Base-by-base conservation (phyloP, 2,329 filamentous ascomycete genomes). In the Stagonosporopsis chrysanthemi region DNA sequence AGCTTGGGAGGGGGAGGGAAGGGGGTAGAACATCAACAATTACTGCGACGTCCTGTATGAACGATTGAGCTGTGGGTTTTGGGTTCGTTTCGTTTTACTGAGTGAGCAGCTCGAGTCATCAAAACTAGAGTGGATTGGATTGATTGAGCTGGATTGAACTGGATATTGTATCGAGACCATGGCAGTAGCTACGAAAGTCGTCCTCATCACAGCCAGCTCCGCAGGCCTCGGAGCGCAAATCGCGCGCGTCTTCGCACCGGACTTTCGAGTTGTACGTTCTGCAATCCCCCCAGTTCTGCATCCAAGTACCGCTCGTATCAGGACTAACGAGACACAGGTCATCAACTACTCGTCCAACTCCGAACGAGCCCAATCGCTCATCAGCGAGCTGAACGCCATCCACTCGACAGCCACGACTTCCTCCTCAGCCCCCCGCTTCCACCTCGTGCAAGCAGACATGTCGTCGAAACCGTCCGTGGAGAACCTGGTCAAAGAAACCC, bases 311-410 rank as follows among this genome's bases (percentile, higher is more conserved):
- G 28, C 9, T 8, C 11, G 28, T 29, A 35, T 4, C 33, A 17
- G 33, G 14, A 17, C 33, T 35, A 26, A 26, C 24, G 24, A 26
- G 24, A 26, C 24, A 22, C 49, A 80, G 79, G 78, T 79, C 2
- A 76, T 82, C 64, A 82, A 82, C 64, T 82, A 80, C 64, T 76
- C 79, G 26, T 77, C 78, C 63, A 81, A 81, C 63, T 65, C 73
- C 23, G 64, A 70, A 5, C 76, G 80, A 23, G 80, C 79, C 11
- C 60, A 75, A 26, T 56, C 69, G 1, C 70, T 82, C 53, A 44
- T 81, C 29, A 63, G 74, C 36, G 80, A 81, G 56, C 75, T 82
- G 22, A 67, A 76, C 51, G 61, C 65, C 8, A 77, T 79, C 17
- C 71, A 74, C 1, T 68, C 66, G 44, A 72, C 71, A 47, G 55